Base-by-base conservation (phyloP, 83 land plant species). In the Picea abies region DNA sequence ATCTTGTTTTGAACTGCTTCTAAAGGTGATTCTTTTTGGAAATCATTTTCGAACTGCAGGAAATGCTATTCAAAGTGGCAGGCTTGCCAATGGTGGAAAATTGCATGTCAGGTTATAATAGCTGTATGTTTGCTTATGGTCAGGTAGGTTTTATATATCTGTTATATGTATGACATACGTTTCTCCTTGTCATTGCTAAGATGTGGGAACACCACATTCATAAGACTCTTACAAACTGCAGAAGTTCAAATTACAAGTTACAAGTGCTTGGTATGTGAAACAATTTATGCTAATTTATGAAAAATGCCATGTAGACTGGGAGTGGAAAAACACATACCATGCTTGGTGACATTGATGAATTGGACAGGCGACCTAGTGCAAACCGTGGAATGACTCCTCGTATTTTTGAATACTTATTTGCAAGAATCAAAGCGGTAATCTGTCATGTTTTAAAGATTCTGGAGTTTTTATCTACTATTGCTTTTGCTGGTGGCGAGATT, bases 121-220 rank as follows among this genome's bases (percentile, higher is more conserved):
- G 98, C 83, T 93, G 99, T 83, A 90, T 97, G 90, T 97, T 97
- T 92, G 99, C 99, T 23, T 97, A 97, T 88, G 99, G 99, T 32
- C 99, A 97, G 94, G 99, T 97, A 87, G 62, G 77, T 79, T 73
- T 66, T 39, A 79, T 10, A 9, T 47, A 71, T 81, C 25, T 81
- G 60, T 52, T 16, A 60, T 70, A 47, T n/a, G 23, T 72, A 10
- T 39, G 52, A 72, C 12, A 41, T 8, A 41, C 8, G 1, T 8
- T 72, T 41, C 76, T 72, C 52, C 6, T 4, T 41, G 10, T 20
- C 49, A 39, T 71, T 19, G n/a, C 41, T 39, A 37, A 16, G 20
- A 19, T 10, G 29, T 66, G 70, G 10, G 32, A 66, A 26, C 4
- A 22, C 29, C 32, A 26, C 15, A 0, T 26, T 66, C 32, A 23